These are phyloP conservation scores for Lepraria neglecta DNA, from an alignment of 495 filamentous ascomycete genomes.

Conservation along the genomic window DNA sequence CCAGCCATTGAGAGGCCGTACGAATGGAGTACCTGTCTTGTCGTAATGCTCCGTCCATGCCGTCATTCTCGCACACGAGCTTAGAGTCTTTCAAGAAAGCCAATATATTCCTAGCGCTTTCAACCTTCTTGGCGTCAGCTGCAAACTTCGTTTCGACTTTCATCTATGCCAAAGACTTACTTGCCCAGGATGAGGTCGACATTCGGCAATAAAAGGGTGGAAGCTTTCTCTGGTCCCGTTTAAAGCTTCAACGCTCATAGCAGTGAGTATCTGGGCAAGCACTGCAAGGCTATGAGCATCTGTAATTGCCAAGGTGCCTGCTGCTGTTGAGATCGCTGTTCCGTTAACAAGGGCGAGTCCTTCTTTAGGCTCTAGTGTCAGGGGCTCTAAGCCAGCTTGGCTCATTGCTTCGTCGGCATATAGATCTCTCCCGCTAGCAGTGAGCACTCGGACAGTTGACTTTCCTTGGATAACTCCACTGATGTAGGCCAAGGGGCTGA, in stretches of 20 bases:
- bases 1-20: slow-evolving; percentile 59
- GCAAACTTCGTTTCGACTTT: too few species aligned
- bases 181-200: slow-evolving; percentile 56
- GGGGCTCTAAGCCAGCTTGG: too few species aligned
- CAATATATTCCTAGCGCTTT: slow-evolving; percentile 50
- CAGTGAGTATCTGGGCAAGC: slow-evolving; percentile 50
- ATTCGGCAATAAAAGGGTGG: slow-evolving; percentile 51
- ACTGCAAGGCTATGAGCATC: slow-evolving; percentile 50
- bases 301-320: slow-evolving; percentile 46
- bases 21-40: slow-evolving; percentile 59
- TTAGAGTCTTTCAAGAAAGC: slow-evolving; percentile 41
- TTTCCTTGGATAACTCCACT: slow-evolving; percentile 56
- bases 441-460: too few species aligned
- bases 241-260: slow-evolving; percentile 40
- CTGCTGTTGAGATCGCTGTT: slow-evolving; percentile 48
- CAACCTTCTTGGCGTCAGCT: too few species aligned
- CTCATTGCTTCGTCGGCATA: too few species aligned
- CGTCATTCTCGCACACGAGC: slow-evolving; percentile 27
- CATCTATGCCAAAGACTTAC: too few species aligned
- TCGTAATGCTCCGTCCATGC: slow-evolving; percentile 32
- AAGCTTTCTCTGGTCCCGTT: slow-evolving; percentile 49
- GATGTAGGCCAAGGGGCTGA: slow-evolving; percentile 56
- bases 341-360: slow-evolving; percentile 58
- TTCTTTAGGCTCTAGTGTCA: slow-evolving; percentile 51
- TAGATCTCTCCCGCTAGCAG: too few species aligned